A percentile compares a stretch with the other conserved stretches of the same genome.
Evolutionary conservation across 768 basidiomycete species (phyloP).

Genomic region (Hygrocybe coccinea): DNA sequence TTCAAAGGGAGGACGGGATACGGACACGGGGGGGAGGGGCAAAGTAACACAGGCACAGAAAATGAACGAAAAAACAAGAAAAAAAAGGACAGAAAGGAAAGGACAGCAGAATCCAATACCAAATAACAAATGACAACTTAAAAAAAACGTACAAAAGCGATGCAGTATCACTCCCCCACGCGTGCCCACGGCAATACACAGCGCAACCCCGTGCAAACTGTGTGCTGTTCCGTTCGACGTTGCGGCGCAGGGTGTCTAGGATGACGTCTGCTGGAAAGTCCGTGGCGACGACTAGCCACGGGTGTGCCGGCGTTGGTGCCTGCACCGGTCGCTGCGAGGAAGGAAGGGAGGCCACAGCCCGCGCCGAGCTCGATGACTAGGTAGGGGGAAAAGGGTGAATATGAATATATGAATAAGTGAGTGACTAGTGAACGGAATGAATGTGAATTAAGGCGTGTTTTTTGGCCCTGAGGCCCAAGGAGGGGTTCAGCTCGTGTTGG

Average conservation of each 20-base stretch:
- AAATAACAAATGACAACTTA: no score
- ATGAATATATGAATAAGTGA: no score
- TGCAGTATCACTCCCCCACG: slow-evolving; percentile 55
- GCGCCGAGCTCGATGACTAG: slow-evolving; percentile 69
- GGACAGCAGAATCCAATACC: no score
- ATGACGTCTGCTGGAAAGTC: slow-evolving; percentile 68
- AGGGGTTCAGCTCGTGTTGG: no score
- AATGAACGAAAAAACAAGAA: no score
- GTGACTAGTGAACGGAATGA: no score
- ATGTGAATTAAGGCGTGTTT: no score
- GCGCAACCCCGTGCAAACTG: slow-evolving; percentile 36
- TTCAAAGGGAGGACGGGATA: no score
- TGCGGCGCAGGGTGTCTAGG: slow-evolving; percentile 32
- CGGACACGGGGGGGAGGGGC: no score
- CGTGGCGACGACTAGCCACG: slow-evolving; percentile 51
- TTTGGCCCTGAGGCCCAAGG: no score
- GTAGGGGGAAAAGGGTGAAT: no score
- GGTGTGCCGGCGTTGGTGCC: slow-evolving; percentile 33
- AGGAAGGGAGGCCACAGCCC: slow-evolving; percentile 62
- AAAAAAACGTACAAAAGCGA: slow-evolving; percentile 25
- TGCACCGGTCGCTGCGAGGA: slow-evolving; percentile 45
- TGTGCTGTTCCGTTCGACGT: slow-evolving; percentile 47
- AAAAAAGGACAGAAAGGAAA: background rate
- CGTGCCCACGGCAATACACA: slow-evolving; percentile 49
- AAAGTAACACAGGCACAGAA: no score